phyloP scores from a whole-genome alignment of 2,329 filamentous ascomycete species.

The Hypoxylon sp. region DNA sequence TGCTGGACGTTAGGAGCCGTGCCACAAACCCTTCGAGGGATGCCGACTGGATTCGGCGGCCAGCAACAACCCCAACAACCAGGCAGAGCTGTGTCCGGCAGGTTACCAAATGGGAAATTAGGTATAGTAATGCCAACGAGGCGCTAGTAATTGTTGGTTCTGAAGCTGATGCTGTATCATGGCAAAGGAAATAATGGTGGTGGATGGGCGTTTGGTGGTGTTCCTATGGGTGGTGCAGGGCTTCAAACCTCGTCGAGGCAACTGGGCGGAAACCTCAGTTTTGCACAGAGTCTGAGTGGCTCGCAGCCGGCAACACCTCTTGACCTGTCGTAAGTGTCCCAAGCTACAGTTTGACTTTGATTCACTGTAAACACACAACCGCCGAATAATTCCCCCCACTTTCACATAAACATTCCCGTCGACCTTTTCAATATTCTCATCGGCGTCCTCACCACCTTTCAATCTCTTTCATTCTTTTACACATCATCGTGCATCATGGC shows the following conservation, averaged over 20 bases:
- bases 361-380: conserved; percentile 4
- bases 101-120: conserved; percentile 76
- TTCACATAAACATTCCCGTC: neutral
- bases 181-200: conserved; percentile 64
- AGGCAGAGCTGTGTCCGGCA: conserved; percentile 68
- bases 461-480: neutral
- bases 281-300: conserved; percentile 75
- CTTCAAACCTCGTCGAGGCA: conserved; percentile 69
- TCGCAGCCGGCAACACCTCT: conserved; percentile 74
- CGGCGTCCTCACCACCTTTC: neutral
- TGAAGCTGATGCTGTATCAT: conserved; percentile 49
- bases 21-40: conserved; percentile 73
- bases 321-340: conserved; percentile 73
- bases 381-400: neutral
- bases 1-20: conserved; percentile 64
- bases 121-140: conserved; percentile 61
- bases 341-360: conserved; percentile 25
- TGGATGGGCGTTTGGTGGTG: conserved; percentile 74
- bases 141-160: conserved; percentile 26
- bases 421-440: neutral
- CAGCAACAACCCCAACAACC: conserved; percentile 72
- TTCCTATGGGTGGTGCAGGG: conserved; percentile 71
- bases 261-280: conserved; percentile 73
- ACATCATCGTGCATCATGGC: conserved; percentile 11
- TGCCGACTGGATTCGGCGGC: conserved; percentile 72